Conservation (phyloP, 2,329 filamentous ascomycete species). For the Dactylellina parvicollis region DNA sequence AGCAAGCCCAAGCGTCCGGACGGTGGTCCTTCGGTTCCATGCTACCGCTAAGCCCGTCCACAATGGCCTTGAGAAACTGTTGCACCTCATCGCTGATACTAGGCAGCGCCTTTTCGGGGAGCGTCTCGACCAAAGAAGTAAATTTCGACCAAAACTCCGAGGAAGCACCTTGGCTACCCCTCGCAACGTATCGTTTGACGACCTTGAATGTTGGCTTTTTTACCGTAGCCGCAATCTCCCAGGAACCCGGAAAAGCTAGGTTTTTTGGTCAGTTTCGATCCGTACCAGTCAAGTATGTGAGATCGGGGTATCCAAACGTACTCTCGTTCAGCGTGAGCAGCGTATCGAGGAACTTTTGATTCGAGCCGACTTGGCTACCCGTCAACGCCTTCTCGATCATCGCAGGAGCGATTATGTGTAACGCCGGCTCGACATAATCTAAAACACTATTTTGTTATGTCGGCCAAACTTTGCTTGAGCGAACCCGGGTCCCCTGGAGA, state of each 20-base stretch:
- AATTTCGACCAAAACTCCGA: conserved; percentile 78
- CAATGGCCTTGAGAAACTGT: conserved; percentile 73
- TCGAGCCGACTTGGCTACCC: conserved; percentile 77
- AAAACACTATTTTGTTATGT: conserved; percentile 55
- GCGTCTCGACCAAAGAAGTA: conserved; percentile 68
- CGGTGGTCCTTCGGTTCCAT: conserved; percentile 78
- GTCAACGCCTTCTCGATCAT: conserved; percentile 80
- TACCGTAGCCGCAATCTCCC: conserved; percentile 61
- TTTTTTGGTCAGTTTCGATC: conserved; percentile 61
- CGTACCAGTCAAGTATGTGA: conserved; percentile 59
- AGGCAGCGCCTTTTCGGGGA: conserved; percentile 70
- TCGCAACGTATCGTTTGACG: conserved; percentile 78
- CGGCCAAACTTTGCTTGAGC: conserved; percentile 29
- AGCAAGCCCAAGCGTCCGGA: conserved; percentile 77
- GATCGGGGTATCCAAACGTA: conserved; percentile 66
- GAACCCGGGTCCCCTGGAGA: conserved; percentile 58
- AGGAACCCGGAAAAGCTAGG: conserved; percentile 50
- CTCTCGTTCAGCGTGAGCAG: conserved; percentile 71
- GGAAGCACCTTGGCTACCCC: conserved; percentile 82
- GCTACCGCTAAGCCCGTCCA: conserved; percentile 75
- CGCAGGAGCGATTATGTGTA: conserved; percentile 67
- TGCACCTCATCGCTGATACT: conserved; percentile 67
- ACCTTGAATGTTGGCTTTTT: conserved; percentile 68
- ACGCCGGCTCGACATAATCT: conserved; percentile 65
- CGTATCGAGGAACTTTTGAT: conserved; percentile 74